Conservation (phyloP, 495 filamentous ascomycete species). For the Aspergillus baeticus region DNA sequence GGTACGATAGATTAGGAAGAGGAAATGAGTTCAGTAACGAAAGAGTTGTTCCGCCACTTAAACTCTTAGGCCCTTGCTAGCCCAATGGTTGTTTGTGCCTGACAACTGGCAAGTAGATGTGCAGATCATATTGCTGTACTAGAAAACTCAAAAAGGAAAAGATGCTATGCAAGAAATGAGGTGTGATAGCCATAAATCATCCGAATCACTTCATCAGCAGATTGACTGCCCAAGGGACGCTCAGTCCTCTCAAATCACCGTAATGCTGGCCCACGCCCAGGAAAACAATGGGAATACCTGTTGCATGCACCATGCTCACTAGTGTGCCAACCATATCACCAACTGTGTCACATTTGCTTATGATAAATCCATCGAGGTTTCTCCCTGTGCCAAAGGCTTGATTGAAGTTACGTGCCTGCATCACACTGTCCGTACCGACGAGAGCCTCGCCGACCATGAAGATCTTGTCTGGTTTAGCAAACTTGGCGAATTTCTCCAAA, state of each 20-base stretch:
- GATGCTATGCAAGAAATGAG: no score
- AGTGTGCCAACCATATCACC: constrained; percentile 97
- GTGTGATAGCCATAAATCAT: background rate
- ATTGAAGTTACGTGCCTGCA: constrained; percentile 95
- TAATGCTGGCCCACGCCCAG: constrained; percentile 96
- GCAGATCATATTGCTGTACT: background rate
- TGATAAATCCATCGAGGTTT: constrained; percentile 90
- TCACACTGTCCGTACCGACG: constrained; percentile 90
- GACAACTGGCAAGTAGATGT: no score
- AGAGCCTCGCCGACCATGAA: constrained; percentile 98
- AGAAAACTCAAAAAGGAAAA: background rate
- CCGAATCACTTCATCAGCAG: constrained; percentile 63
- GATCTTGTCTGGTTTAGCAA: constrained; percentile 95
- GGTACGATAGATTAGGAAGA: no score
- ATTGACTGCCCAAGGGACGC: constrained; percentile 86
- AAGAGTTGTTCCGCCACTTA: no score
- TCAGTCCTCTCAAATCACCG: constrained; percentile 88
- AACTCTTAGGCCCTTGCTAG: no score
- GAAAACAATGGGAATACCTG: constrained; percentile 91
- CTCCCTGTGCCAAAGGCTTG: constrained; percentile 79
- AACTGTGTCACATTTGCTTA: constrained; percentile 97
- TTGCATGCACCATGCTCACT: constrained; percentile 97
- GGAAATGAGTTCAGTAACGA: no score
- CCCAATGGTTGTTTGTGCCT: no score
- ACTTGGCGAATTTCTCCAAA: constrained; percentile 94